Evolutionary conservation across 164 flowering plant genomes (phyloP), one percentile per base, ranked within the genome.

Genomic region (Umbilicus rupestris): DNA sequence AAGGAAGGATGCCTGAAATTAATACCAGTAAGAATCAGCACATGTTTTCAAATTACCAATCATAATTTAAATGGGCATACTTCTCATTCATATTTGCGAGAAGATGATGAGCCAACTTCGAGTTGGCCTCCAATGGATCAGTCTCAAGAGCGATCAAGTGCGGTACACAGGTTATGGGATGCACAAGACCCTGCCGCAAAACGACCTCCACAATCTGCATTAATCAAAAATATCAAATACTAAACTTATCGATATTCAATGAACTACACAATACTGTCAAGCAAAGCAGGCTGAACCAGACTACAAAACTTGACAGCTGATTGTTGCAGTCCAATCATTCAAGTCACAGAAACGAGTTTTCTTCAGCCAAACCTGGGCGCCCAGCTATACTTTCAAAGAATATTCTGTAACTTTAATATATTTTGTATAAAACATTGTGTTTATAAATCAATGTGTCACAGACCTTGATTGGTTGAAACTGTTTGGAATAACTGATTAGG

Each of bases 101-200:
- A 76, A 95, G 76, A 79, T 82, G 97, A 83, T 95, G 97, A 7
- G 99, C 87, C 80, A 95, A 75, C 83, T 88, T 92, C 64, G 93
- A 79, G 79, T 92, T 95, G 41, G 70, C 76, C 70, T 92, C 97
- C 66, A 71, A 79, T 14, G 92, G 92, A 78, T 95, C 99, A 62
- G 97, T 87, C 82, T 89, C 97, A 58, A 95, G 90, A 37, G 99
- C 99, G 70, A 95, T 90, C 42, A 95, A 92, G 73, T 79, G 82
- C 22, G 99, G 97, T 62, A 92, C 97, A 79, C 96, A 88, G 7
- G 99, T 95, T 59, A 95, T 95, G 47, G 99, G 99, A 76, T 95
- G 99, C 63, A 95, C 99, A 69, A 95, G 88, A 77, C 99, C 99
- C 73, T 95, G 99, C 47, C 99, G 96, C 57, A 91, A 80, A 58